A percentile compares a stretch with the other conserved stretches of the same genome.
Evolutionary conservation across 139 green algal genomes (phyloP).

Genomic region (Marvania coccoides): DNA sequence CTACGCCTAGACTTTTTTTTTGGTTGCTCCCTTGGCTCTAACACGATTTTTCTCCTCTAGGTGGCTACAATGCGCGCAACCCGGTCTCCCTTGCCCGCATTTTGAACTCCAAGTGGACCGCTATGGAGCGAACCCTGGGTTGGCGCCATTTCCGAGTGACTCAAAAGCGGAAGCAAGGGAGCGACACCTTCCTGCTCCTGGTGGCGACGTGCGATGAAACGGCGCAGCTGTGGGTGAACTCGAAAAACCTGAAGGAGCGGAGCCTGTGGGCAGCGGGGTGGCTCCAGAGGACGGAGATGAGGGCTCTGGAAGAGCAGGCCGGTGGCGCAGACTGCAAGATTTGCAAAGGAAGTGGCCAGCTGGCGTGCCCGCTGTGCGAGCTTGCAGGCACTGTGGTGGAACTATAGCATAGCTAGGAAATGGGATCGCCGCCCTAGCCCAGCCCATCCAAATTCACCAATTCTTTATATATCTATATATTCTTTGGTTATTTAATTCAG

Average conservation of each 20-base stretch:
- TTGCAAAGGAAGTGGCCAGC: slow-evolving; percentile 8
- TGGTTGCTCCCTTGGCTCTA: no score
- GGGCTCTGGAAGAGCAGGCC: background rate
- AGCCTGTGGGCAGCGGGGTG: slow-evolving; percentile 44
- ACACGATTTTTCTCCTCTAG: no score
- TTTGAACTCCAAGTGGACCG: slow-evolving; percentile 52
- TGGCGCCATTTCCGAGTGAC: slow-evolving; percentile 48
- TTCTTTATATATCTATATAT: no score
- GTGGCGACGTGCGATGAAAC: slow-evolving; percentile 41
- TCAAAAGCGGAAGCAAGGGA: slow-evolving; percentile 40
- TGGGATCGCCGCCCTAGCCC: no score
- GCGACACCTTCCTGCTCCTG: slow-evolving; percentile 37
- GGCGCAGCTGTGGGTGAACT: slow-evolving; percentile 47
- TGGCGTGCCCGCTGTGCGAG: slow-evolving; percentile 21
- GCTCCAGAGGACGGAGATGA: slow-evolving; percentile 43
- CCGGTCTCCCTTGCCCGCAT: background rate
- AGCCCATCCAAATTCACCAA: no score
- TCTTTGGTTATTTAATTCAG: no score
- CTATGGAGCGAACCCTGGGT: slow-evolving; percentile 53
- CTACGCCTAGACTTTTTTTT: no score
- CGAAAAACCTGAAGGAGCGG: slow-evolving; percentile 39
- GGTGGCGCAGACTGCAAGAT: slow-evolving; percentile 9
- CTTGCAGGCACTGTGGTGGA: slow-evolving; percentile 18
- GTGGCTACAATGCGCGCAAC: background rate
- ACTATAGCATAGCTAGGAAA: slow-evolving; percentile 4